Percentiles rank a stretch among this genome's conserved stretches.
Conservation (phyloP, 2,329 filamentous ascomycete species). For the Fusarium acutatum region DNA sequence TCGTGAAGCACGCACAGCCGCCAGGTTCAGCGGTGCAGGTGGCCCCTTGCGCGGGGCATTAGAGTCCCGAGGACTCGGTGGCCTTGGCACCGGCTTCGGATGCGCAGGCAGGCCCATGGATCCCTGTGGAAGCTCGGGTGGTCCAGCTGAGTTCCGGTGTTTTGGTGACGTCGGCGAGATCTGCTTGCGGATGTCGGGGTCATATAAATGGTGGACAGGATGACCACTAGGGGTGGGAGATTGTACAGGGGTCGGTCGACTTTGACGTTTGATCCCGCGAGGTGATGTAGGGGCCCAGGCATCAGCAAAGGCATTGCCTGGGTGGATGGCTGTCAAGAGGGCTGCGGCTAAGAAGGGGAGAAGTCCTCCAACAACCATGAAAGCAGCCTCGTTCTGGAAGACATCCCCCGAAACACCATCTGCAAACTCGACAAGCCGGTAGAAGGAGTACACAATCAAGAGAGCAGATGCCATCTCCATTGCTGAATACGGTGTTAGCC, state of each 20-base stretch:
- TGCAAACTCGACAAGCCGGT: conserved; percentile 52
- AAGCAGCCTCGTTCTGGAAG: conserved; percentile 50
- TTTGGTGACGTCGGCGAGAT: conserved; percentile 40
- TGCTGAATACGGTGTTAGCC: conserved; percentile 41
- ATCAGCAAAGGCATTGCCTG: conserved; percentile 50
- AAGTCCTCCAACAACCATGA: conserved; percentile 53
- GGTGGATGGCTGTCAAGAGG: conserved; percentile 49
- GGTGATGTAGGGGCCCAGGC: conserved; percentile 54
- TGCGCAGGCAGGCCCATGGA: conserved; percentile 44
- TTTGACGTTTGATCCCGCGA: conserved; percentile 25
- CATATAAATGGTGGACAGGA: conserved; percentile 45
- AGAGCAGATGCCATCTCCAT: conserved; percentile 49
- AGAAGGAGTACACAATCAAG: conserved; percentile 52
- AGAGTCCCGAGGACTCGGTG: conserved; percentile 14
- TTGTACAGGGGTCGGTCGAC: conserved; percentile 29
- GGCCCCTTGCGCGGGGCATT: conserved; percentile 28
- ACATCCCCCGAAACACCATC: conserved; percentile 47
- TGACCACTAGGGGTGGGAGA: conserved; percentile 33
- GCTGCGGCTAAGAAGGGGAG: conserved; percentile 49
- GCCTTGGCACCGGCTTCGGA: conserved; percentile 36
- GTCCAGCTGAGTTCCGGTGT: conserved; percentile 22
- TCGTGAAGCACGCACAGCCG: conserved; percentile 8
- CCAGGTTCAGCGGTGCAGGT: conserved; percentile 21
- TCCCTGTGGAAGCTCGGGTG: conserved; percentile 36
- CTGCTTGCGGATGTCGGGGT: conserved; percentile 46